Base-by-base conservation (phyloP, 1,284 basidiomycete species). In the Microbotryomycetes sp. region DNA sequence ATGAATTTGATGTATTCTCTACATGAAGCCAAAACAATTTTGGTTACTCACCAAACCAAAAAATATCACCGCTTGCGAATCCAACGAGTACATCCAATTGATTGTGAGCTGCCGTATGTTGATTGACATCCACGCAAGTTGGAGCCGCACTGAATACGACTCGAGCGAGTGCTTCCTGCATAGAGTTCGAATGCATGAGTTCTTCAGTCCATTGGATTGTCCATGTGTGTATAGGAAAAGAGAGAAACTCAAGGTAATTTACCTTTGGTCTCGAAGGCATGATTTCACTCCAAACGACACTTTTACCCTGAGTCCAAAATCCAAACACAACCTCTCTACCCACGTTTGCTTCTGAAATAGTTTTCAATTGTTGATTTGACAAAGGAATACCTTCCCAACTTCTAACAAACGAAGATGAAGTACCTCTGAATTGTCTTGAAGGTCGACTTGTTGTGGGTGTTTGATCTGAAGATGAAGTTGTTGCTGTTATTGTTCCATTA, bases 51-150 rank as follows among this genome's bases (percentile, higher is more conserved):
- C 88, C 89, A 63, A 96, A 81, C 89, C 92, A 96, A 55, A 98
- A 78, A 26, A 98, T 79, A 76, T 98, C 94, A 16, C 94, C 94
- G 0, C 90, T 88, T 66, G 81, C 82, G 74, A 98, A 97, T 2
- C 94, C 94, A 70, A 98, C 87, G 59, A 97, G 82, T 14, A 97
- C 81, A 73, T 98, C 96, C 46, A 97, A 78, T 49, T 85, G 83
- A 56, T 90, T 87, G 4, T 85, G 79, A 12, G 83, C 84, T 9
- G 86, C 84, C 1, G 91, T 97, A 7, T 83, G 77, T 16, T 81
- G 77, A 70, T 96, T 96, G 54, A 96, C 84, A 70, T 80, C 88
- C 74, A 96, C 90, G 71, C 91, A 93, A 0, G 92, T 94, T 6
- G 90, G 90, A 66, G 86, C 83, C 7, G 86, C 83, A 52, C 87